phyloP scores from a whole-genome alignment of 345 rosid species.

The Gossypium ekmanianum region DNA sequence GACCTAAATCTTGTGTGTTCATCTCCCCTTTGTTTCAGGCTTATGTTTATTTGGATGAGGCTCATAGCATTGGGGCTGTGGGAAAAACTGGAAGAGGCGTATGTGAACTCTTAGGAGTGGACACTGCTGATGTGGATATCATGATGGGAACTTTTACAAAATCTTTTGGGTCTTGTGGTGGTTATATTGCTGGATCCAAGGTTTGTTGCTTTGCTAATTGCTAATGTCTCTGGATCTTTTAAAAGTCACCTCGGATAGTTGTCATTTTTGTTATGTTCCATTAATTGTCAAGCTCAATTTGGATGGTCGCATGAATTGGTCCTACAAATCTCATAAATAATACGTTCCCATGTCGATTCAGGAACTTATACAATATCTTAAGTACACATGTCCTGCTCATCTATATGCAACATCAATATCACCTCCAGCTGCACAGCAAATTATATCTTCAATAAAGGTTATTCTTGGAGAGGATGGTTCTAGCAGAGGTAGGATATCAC shows the following conservation, averaged over 20 bases:
- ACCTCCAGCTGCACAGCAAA: slow-evolving; percentile 89
- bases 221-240: background rate
- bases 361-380: slow-evolving; percentile 79
- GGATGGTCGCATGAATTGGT: background rate
- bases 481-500: slow-evolving; percentile 57
- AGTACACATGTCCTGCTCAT: slow-evolving; percentile 82
- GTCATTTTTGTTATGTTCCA: background rate
- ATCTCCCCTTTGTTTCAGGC: slow-evolving; percentile 41
- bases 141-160: slow-evolving; percentile 99
- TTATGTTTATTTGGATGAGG: slow-evolving; percentile 87
- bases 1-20: background rate
- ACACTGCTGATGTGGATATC: slow-evolving; percentile 83
- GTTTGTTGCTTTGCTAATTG: slow-evolving; percentile 31
- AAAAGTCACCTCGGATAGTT: background rate
- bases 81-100: slow-evolving; percentile 94
- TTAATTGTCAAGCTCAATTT: background rate
- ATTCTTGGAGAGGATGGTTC: slow-evolving; percentile 96
- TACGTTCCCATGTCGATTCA: slow-evolving; percentile 21
- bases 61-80: slow-evolving; percentile 97
- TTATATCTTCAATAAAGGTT: slow-evolving; percentile 75
- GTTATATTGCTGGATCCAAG: slow-evolving; percentile 95
- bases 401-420: slow-evolving; percentile 91
- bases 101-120: slow-evolving; percentile 92
- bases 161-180: slow-evolving; percentile 98
- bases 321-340: background rate